These are phyloP conservation scores for Lipomyces spencermartinsiae DNA, from an alignment of 805 yeast species.

Conservation along the genomic window DNA sequence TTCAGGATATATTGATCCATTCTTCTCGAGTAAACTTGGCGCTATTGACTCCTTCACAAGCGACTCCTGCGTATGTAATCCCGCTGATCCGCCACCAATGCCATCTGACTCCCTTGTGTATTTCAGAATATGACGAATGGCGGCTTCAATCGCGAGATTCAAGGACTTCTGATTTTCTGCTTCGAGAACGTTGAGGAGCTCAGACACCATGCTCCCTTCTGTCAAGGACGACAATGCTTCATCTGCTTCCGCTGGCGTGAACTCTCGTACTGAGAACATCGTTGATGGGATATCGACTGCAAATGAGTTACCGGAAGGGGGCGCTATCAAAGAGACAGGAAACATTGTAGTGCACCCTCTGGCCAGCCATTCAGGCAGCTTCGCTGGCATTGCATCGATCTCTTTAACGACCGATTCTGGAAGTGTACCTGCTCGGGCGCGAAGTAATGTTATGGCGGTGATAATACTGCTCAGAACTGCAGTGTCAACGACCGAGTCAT, in stretches of 20 bases:
- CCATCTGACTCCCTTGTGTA: slow-evolving; percentile 23
- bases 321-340: slow-evolving; percentile 24
- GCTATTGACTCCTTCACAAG: background rate
- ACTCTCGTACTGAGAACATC: slow-evolving; percentile 17
- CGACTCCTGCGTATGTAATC: background rate
- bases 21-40: background rate
- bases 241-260: slow-evolving; percentile 16
- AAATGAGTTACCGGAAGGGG: background rate
- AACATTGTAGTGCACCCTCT: slow-evolving; percentile 15
- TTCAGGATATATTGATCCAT: background rate
- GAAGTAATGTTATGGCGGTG: slow-evolving; percentile 79
- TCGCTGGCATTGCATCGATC: slow-evolving; percentile 19
- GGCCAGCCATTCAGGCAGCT: slow-evolving; percentile 27
- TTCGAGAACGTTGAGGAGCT: slow-evolving; percentile 26
- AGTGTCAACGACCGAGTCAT: slow-evolving; percentile 41
- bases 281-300: slow-evolving; percentile 4
- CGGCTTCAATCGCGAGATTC: slow-evolving; percentile 13
- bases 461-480: slow-evolving; percentile 69
- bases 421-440: slow-evolving; percentile 81
- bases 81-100: background rate
- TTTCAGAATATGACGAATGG: slow-evolving; percentile 18
- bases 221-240: slow-evolving; percentile 14
- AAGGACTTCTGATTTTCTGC: slow-evolving; percentile 24
- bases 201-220: slow-evolving; percentile 21
- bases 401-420: slow-evolving; percentile 61